Conservation (phyloP, 495 filamentous ascomycete species). For the Hypomontagnella submonticulosa region DNA sequence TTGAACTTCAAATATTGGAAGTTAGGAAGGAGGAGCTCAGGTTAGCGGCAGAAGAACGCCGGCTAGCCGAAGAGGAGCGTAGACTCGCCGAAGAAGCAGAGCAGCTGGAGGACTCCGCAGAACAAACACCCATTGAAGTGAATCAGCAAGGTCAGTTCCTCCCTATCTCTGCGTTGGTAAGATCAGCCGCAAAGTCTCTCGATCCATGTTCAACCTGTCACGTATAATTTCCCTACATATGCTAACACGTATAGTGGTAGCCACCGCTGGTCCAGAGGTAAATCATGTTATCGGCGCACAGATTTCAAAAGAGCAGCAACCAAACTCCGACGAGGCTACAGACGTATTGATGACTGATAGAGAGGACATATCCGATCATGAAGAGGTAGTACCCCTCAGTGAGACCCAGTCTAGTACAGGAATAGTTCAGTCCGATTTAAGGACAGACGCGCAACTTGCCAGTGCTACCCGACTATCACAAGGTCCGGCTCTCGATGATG, state of each 20-base stretch:
- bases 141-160: constrained; percentile 34
- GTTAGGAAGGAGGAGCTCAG: constrained; percentile 55
- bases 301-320: constrained; percentile 2
- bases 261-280: neutral
- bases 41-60: constrained; percentile 51
- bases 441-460: neutral
- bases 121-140: constrained; percentile 44
- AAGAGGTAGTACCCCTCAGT: constrained; percentile 1
- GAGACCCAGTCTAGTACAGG: neutral
- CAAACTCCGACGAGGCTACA: neutral
- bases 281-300: constrained; percentile 13
- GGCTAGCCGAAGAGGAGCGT: constrained; percentile 49
- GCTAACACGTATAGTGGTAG: constrained; percentile 13
- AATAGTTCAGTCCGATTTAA: neutral
- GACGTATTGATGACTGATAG: constrained; percentile 21
- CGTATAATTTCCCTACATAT: neutral
- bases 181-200: neutral
- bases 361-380: constrained; percentile 4
- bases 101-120: constrained; percentile 57
- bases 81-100: constrained; percentile 67
- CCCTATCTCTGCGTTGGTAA: constrained; percentile 16
- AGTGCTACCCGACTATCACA: neutral
- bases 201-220: neutral
- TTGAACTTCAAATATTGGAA: constrained; percentile 68
- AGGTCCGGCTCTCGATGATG: neutral